Conservation (phyloP, 805 yeast species). For the Helenozyma rhizophorensis region DNA sequence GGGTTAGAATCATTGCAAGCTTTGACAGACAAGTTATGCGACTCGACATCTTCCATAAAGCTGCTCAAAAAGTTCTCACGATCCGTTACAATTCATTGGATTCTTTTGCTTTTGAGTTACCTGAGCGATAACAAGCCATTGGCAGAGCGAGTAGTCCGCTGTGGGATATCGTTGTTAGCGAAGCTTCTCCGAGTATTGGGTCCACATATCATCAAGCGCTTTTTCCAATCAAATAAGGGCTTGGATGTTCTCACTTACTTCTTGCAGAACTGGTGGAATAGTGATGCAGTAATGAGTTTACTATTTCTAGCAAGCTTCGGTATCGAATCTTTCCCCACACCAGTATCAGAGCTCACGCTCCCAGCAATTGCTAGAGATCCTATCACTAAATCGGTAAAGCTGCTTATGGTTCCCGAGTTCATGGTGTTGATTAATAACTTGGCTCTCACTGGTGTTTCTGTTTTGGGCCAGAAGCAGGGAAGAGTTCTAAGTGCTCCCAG, state of each 20-base stretch:
- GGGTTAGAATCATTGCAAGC: conserved; percentile 25
- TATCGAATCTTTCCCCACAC: conserved; percentile 14
- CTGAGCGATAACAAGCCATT: conserved; percentile 11
- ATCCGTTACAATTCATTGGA: conserved; percentile 63
- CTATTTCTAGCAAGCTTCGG: conserved; percentile 48
- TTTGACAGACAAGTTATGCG: conserved; percentile 39
- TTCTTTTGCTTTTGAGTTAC: conserved; percentile 46
- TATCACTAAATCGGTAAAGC: not conserved
- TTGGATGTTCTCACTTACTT: conserved; percentile 43
- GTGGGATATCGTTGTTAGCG: conserved; percentile 45
- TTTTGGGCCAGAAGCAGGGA: conserved; percentile 26
- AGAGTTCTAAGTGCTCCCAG: conserved; percentile 31
- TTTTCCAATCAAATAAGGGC: conserved; percentile 48
- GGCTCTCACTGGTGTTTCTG: conserved; percentile 30
- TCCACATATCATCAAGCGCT: conserved; percentile 42
- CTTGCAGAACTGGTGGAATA: conserved; percentile 45
- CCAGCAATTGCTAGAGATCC: conserved; percentile 5
- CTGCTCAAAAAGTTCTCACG: conserved; percentile 43
- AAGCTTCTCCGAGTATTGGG: conserved; percentile 46
- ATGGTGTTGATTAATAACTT: conserved; percentile 30
- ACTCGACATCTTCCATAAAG: conserved; percentile 33
- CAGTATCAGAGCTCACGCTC: not conserved
- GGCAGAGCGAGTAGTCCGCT: conserved; percentile 31
- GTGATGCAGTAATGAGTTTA: conserved; percentile 39
- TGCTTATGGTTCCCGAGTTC: conserved; percentile 42